Conservation (phyloP, 352 stramenopile genomes). For the Pythium scleroteichum region DNA sequence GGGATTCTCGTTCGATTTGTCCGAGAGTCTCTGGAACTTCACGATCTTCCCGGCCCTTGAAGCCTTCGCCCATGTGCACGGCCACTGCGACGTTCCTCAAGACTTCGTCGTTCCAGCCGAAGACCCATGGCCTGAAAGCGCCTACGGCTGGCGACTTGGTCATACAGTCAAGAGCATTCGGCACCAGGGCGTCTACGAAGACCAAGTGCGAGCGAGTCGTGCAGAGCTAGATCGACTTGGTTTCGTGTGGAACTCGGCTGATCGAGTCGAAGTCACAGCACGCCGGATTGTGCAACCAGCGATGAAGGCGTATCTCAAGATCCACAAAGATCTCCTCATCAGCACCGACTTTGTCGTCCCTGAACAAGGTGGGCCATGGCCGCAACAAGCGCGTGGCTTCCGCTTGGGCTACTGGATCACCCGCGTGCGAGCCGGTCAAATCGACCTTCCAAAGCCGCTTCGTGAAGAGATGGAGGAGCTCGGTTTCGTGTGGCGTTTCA, state of each 20-base stretch:
- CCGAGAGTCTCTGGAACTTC: slow-evolving; percentile 56
- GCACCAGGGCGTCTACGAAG: slow-evolving; percentile 62
- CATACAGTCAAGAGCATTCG: slow-evolving; percentile 92
- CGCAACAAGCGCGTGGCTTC: slow-evolving; percentile 53
- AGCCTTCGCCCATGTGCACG: slow-evolving; percentile 81
- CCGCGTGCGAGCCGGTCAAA: slow-evolving; percentile 48
- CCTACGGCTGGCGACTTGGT: slow-evolving; percentile 86
- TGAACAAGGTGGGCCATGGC: slow-evolving; percentile 52
- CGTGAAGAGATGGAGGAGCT: slow-evolving; percentile 55
- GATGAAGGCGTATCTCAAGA: slow-evolving; percentile 45
- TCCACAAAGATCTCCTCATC: slow-evolving; percentile 54
- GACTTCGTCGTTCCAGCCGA: slow-evolving; percentile 88
- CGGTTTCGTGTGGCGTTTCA: slow-evolving; percentile 74
- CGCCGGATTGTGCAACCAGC: slow-evolving; percentile 57
- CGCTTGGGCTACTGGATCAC: slow-evolving; percentile 76
- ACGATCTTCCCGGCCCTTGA: slow-evolving; percentile 81
- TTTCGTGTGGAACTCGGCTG: slow-evolving; percentile 91
- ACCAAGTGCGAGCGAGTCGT: slow-evolving; percentile 74
- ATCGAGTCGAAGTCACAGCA: slow-evolving; percentile 60
- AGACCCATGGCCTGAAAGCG: slow-evolving; percentile 76
- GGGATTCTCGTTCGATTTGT: slow-evolving; percentile 66
- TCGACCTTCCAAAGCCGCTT: slow-evolving; percentile 42
- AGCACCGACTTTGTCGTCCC: slow-evolving; percentile 76
- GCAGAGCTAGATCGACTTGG: slow-evolving; percentile 83
- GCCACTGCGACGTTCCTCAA: slow-evolving; percentile 90